These are phyloP conservation scores for Andrographis paniculata DNA, from an alignment of 305 asterid genomes.

Conservation along the genomic window DNA sequence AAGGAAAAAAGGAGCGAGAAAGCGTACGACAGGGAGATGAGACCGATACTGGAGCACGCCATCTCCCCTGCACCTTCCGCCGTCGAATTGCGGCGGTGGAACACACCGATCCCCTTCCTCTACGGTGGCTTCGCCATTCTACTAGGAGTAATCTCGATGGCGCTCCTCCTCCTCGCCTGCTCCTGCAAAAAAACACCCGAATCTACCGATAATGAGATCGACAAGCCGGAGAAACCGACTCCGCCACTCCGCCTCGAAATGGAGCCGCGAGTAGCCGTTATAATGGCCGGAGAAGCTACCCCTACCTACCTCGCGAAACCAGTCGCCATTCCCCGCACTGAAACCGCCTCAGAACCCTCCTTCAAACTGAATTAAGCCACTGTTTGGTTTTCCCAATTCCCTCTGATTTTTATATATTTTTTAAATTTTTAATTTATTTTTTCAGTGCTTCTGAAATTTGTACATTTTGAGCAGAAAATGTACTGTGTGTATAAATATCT, in stretches of 20 bases:
- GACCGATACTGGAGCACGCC: slow-evolving; percentile 13
- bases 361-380: not conserved
- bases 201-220: not conserved
- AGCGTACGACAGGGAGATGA: slow-evolving; percentile 19
- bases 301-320: slow-evolving; percentile 63
- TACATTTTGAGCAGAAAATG: too few relatives aligned
- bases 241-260: slow-evolving; percentile 18
- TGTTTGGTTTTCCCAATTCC: not conserved
- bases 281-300: slow-evolving; percentile 55
- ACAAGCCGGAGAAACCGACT: slow-evolving; percentile 11
- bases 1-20: not conserved
- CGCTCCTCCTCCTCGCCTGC: slow-evolving; percentile 42
- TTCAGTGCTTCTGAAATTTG: too few relatives aligned
- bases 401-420: not conserved
- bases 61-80: slow-evolving; percentile 18
- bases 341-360: not conserved
- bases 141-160: slow-evolving; percentile 38
- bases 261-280: slow-evolving; percentile 42
- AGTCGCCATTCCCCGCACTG: slow-evolving; percentile 7
- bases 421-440: too few relatives aligned
- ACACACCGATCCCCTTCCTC: slow-evolving; percentile 50
- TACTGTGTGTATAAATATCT: too few relatives aligned
- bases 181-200: slow-evolving; percentile 22
- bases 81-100: slow-evolving; percentile 26
- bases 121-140: slow-evolving; percentile 41